Conservation (phyloP, 345 rosid genomes). For the Litchi chinensis region DNA sequence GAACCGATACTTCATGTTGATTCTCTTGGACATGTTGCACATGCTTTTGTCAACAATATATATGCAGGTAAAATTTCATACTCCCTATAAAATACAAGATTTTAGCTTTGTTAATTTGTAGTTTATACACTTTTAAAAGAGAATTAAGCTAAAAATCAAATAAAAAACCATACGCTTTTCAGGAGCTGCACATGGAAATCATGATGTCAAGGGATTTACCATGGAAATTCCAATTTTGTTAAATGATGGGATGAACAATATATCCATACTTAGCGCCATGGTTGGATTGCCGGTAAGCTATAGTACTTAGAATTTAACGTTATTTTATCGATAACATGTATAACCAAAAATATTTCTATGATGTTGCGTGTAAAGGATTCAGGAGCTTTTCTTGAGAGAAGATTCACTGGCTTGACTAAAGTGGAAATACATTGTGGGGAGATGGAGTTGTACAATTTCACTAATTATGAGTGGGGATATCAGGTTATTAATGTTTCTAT, state of each 20-base stretch:
- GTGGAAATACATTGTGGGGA: constrained; percentile 47
- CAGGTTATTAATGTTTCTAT: constrained; percentile 46
- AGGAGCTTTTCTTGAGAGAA: constrained; percentile 73
- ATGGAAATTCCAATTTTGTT: constrained; percentile 47
- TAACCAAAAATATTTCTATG: neutral
- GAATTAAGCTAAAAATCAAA: too few relatives aligned
- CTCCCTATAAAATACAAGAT: neutral
- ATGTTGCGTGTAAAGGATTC: constrained; percentile 56
- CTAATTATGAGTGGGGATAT: constrained; percentile 69
- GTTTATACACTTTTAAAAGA: too few relatives aligned
- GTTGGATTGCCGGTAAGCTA: constrained; percentile 83
- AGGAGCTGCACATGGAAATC: constrained; percentile 82
- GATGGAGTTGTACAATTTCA: constrained; percentile 36
- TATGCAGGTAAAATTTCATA: constrained; percentile 41
- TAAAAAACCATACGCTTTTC: neutral
- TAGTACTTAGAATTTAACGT: neutral
- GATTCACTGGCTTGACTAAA: constrained; percentile 47
- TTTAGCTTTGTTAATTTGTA: neutral
- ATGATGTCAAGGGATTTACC: constrained; percentile 46
- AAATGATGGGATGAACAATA: constrained; percentile 52
- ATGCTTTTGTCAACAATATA: constrained; percentile 58
- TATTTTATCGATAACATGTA: neutral
- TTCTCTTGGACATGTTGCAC: constrained; percentile 74
- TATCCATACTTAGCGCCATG: constrained; percentile 79
- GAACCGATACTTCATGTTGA: constrained; percentile 54